These are phyloP conservation scores for Ophiostoma angusticollis DNA, from an alignment of 2,329 filamentous ascomycete genomes.

Conservation along the genomic window DNA sequence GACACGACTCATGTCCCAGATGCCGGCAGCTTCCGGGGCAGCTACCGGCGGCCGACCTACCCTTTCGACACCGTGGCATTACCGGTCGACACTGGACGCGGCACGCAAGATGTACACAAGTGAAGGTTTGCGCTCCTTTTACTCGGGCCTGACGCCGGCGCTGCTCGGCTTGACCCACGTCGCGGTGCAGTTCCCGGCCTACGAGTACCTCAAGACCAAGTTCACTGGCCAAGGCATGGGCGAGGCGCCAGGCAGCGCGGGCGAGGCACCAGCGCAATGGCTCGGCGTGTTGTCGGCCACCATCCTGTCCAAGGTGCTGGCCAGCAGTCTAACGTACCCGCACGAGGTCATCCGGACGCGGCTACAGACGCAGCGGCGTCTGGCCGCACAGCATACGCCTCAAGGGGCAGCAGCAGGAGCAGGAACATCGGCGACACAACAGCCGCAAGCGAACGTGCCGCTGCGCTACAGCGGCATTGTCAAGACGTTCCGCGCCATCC, in stretches of 20 bases:
- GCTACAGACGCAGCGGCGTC: conserved; percentile 81
- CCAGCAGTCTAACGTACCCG: conserved; percentile 90
- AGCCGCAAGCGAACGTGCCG: conserved; percentile 18
- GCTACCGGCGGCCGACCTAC: conserved; percentile 28
- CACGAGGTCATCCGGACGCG: conserved; percentile 93
- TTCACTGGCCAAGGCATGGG: conserved; percentile 90
- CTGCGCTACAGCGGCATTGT: conserved; percentile 66
- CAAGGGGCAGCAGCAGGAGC: not conserved
- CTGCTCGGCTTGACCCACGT: conserved; percentile 88
- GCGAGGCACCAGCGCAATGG: conserved; percentile 56
- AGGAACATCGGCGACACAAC: conserved; percentile 18
- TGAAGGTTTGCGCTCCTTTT: conserved; percentile 83
- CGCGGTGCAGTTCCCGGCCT: conserved; percentile 91
- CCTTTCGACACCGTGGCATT: conserved; percentile 72
- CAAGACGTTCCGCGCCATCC: conserved; percentile 70
- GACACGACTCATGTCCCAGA: conserved; percentile 93
- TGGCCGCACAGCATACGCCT: conserved; percentile 19
- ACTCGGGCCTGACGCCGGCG: conserved; percentile 86
- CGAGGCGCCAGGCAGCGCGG: conserved; percentile 40
- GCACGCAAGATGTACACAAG: conserved; percentile 90
- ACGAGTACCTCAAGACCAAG: conserved; percentile 80
- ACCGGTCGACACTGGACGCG: conserved; percentile 77
- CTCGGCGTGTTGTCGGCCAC: conserved; percentile 76
- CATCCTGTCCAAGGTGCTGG: conserved; percentile 85
- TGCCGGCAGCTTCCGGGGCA: conserved; percentile 21